Base-by-base conservation (phyloP, 2,329 filamentous ascomycete genomes). In the Fusarium hostae region DNA sequence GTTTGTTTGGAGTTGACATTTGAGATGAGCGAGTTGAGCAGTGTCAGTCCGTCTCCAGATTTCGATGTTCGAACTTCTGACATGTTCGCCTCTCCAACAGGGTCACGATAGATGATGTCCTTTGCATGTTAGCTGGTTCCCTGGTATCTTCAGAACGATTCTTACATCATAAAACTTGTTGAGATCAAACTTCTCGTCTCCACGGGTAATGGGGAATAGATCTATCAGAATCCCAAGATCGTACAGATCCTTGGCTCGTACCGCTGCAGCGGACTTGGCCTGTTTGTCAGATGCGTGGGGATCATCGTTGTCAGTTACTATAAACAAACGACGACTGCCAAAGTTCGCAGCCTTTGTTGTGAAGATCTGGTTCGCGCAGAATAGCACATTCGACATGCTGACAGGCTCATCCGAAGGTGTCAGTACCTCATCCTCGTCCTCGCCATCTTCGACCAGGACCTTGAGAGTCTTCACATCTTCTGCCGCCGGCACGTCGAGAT, bases 281-380 rank as follows among this genome's bases (percentile, higher is more conserved):
- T 87, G 85, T 81, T 95, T 96, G 78, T 93, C 91, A 22, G 88
- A 85, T 1, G 85, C 83, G 78, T 97, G 93, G 7, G 96, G 96
- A 71, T 94, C 88, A 79, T 98, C 96, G 71, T 97, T 94, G 80
- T 98, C 94, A 0, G 96, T 98, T 61, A 99, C 94, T 70, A 99
- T 90, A 82, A 99, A 99, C n/a, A 99, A 83, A 37, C 96, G 89
- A 67, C 95, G 87, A 9, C 95, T 98, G 7, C 94, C 92, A 80
- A 98, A 98, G 78, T 98, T 98, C 22, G 96, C 91, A 1, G 96
- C 95, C 79, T 93, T 97, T 6, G 94, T 97, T 2, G 95, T 97
- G 79, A 99, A 98, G 56, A 98, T 93, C 78, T 98, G 94, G 73
- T 98, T 98, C 40, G 94, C 95, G 75, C 95, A 97, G 79, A 98